Base-by-base conservation (phyloP, 106 monocot genomes). In the Iris macrosiphon region DNA sequence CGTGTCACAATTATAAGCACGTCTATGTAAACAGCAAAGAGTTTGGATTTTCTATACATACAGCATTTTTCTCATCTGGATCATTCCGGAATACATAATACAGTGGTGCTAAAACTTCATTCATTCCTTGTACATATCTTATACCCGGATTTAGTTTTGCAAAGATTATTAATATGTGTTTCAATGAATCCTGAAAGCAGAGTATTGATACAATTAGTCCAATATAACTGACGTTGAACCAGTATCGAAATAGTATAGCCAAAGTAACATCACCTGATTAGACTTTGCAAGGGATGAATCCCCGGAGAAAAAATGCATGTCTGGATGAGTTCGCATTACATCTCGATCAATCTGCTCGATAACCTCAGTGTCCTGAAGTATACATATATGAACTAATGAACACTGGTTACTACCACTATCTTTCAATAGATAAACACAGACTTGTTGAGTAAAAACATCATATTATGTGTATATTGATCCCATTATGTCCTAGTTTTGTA, bases 291-390 rank as follows among this genome's bases (percentile, higher is more conserved):
- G 51, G 37, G 83, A 61, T 22, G 80, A 74, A 51, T 93, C 92
- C 19, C 83, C 87, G 28, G 72, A 83, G 63, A 93, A 93, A 68
- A 93, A 93, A 23, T 87, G 70, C 80, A 93, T 87, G 67, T 83
- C 87, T 72, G 92, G 92, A 68, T 87, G 87, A 7, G 92, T 93
- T 0, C 92, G 79, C 49, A 45, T 93, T 15, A 93, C 92, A 72
- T 93, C 92, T 32, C 92, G 87, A 59, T 87, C 92, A 74, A 93
- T 93, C 59, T 93, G 92, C 59, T 93, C 87, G 33, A 93, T 77
- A 33, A 80, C 69, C 62, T 93, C 92, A 39, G 76, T 71, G 51
- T 93, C 82, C 92, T 93, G 49, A 23, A 57, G 61, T 1, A 58
- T 40, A n/a, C n/a, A n/a, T n/a, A n/a, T n/a, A n/a, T n/a, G n/a